Percentiles rank a stretch among this genome's conserved stretches.
Conservation (phyloP, 2,329 filamentous ascomycete species). For the Sporothrix humicola region DNA sequence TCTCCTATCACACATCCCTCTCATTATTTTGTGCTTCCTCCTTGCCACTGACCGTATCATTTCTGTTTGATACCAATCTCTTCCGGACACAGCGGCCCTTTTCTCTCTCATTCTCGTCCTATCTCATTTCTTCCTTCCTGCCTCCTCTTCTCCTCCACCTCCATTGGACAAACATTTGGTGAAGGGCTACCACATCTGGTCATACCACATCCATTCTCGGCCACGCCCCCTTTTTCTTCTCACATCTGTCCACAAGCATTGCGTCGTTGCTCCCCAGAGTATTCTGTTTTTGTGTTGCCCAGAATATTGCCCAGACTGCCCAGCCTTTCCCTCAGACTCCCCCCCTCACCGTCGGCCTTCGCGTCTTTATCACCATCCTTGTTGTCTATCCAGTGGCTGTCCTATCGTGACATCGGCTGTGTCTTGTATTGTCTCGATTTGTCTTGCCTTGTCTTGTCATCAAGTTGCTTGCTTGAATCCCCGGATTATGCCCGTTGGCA, state of each 20-base stretch:
- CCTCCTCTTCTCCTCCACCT: neutral
- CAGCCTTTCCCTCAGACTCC: neutral
- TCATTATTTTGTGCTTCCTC: neutral
- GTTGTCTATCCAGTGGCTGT: neutral
- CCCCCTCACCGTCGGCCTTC: constrained; percentile 6
- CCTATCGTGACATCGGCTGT: neutral
- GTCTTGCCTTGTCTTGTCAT: neutral
- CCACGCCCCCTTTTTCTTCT: neutral
- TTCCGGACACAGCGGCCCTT: neutral
- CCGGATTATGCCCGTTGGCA: constrained; percentile 24
- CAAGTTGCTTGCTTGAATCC: neutral
- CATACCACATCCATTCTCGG: neutral
- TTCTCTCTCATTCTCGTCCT: neutral
- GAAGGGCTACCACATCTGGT: neutral
- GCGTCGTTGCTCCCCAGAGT: neutral
- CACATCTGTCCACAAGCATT: neutral
- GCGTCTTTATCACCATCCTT: neutral
- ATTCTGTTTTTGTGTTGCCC: neutral
- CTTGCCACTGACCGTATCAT: neutral
- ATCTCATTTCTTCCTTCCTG: neutral
- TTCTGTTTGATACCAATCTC: neutral
- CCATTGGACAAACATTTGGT: neutral
- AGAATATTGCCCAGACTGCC: neutral
- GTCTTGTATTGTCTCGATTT: neutral
- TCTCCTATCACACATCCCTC: neutral